These are phyloP conservation scores for Tetraselmis chui DNA, from an alignment of 139 green algal genomes.

Conservation along the genomic window DNA sequence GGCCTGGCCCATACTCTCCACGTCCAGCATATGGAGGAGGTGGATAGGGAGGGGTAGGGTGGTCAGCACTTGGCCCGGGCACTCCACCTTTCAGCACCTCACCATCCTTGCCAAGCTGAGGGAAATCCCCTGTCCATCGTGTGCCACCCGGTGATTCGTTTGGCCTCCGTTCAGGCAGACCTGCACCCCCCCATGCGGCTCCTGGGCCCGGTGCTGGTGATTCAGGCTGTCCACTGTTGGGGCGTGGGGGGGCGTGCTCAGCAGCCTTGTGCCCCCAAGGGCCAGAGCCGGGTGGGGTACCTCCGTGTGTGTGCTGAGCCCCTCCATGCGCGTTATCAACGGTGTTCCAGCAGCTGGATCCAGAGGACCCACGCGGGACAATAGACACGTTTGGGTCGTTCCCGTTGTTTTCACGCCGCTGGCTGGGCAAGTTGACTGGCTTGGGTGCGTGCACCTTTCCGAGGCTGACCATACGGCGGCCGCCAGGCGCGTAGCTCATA, in stretches of 20 bases:
- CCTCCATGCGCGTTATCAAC: neutral
- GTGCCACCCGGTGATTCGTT: neutral
- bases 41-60: too few species aligned
- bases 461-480: conserved; percentile 41
- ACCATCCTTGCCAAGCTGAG: neutral
- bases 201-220: too few species aligned
- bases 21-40: too few species aligned
- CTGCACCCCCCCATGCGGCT: neutral
- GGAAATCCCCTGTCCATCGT: neutral
- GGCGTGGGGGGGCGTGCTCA: too few species aligned
- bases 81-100: neutral
- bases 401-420: conserved; percentile 45
- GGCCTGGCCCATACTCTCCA: too few species aligned
- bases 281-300: neutral
- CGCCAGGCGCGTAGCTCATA: neutral
- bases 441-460: conserved; percentile 44
- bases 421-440: conserved; percentile 42
- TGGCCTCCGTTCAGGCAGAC: neutral
- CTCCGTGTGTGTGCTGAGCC: neutral
- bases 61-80: too few species aligned
- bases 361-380: conserved; percentile 12
- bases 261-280: too few species aligned
- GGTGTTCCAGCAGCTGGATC: conserved; percentile 14
- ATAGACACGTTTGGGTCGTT: conserved; percentile 34
- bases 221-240: too few species aligned